Evolutionary conservation across 805 yeast genomes (phyloP).

Genomic region (Ogataea polymorpha): DNA sequence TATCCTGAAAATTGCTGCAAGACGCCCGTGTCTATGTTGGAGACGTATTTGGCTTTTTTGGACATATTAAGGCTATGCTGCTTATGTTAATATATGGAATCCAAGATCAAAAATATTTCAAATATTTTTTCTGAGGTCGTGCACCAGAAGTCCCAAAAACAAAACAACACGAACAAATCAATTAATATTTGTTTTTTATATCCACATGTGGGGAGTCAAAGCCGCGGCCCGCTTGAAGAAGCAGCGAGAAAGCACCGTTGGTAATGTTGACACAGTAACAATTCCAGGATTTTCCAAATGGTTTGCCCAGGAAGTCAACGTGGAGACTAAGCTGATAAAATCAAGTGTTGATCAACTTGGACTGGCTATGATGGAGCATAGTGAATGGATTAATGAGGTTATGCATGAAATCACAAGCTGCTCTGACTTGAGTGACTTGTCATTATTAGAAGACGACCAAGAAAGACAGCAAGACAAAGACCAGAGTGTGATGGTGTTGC

Average conservation of each 20-base stretch:
- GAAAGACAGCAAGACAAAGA: background rate
- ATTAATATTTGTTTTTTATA: constrained; percentile 1
- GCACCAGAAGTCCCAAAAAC: constrained; percentile 10
- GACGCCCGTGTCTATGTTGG: constrained; percentile 16
- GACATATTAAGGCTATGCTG: background rate
- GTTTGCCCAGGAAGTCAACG: constrained; percentile 31
- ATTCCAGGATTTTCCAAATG: constrained; percentile 35
- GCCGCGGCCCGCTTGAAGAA: constrained; percentile 20
- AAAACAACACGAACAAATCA: constrained; percentile 19
- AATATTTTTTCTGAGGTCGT: constrained; percentile 5
- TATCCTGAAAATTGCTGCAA: constrained; percentile 18
- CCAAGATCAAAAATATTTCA: constrained; percentile 1
- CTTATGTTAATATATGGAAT: background rate
- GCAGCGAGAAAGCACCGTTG: constrained; percentile 9
- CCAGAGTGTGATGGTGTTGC: constrained; percentile 15
- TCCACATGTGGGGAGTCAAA: constrained; percentile 31
- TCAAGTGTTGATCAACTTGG: constrained; percentile 25
- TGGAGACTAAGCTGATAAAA: constrained; percentile 26
- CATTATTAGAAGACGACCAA: constrained; percentile 7
- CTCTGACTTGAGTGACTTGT: constrained; percentile 12
- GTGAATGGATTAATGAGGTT: constrained; percentile 31
- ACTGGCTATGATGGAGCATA: constrained; percentile 23
- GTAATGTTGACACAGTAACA: constrained; percentile 10
- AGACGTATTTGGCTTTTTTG: constrained; percentile 20
- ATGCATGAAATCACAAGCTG: constrained; percentile 23